These are phyloP conservation scores for Penicillium fuscoglaucum DNA, from an alignment of 2,329 filamentous ascomycete genomes.

Conservation along the genomic window DNA sequence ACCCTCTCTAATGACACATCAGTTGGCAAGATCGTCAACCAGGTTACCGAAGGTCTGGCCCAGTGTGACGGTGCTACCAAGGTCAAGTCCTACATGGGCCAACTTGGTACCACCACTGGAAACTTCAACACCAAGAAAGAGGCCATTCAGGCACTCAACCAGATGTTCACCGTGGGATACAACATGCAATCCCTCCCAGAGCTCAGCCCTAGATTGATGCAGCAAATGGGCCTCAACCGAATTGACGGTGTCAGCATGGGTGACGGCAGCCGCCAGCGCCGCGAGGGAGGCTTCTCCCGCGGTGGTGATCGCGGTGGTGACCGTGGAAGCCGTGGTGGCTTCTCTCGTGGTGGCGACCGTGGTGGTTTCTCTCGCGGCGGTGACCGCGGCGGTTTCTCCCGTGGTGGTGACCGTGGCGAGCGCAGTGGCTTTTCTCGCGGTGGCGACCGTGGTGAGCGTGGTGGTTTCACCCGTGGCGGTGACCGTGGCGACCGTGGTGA, in stretches of 20 bases:
- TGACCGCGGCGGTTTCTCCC: constrained; percentile 1
- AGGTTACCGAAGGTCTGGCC: constrained; percentile 47
- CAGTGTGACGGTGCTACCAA: constrained; percentile 29
- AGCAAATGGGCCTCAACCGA: constrained; percentile 32
- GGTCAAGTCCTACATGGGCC: constrained; percentile 32
- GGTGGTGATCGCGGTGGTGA: background rate
- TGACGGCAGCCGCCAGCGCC: background rate
- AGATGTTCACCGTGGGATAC: constrained; percentile 50
- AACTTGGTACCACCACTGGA: constrained; percentile 23
- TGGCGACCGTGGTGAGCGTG: background rate
- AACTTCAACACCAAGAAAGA: constrained; percentile 37
- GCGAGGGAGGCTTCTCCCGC: constrained; percentile 7
- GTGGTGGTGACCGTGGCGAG: constrained; percentile 4
- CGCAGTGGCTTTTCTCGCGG: constrained; percentile 4
- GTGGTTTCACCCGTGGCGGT: constrained; percentile 7
- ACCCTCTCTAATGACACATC: constrained; percentile 10
- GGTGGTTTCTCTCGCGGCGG: constrained; percentile 3
- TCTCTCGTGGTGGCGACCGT: constrained; percentile 1
- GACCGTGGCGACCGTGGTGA: constrained; percentile 6
- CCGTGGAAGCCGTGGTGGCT: constrained; percentile 5
- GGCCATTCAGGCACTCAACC: constrained; percentile 48
- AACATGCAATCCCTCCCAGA: constrained; percentile 46
- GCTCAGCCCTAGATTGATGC: constrained; percentile 23
- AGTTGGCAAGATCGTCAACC: constrained; percentile 26
- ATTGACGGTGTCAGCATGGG: constrained; percentile 30